phyloP scores from a whole-genome alignment of 176 grass and related monocot genomes.

The Areca catechu region DNA sequence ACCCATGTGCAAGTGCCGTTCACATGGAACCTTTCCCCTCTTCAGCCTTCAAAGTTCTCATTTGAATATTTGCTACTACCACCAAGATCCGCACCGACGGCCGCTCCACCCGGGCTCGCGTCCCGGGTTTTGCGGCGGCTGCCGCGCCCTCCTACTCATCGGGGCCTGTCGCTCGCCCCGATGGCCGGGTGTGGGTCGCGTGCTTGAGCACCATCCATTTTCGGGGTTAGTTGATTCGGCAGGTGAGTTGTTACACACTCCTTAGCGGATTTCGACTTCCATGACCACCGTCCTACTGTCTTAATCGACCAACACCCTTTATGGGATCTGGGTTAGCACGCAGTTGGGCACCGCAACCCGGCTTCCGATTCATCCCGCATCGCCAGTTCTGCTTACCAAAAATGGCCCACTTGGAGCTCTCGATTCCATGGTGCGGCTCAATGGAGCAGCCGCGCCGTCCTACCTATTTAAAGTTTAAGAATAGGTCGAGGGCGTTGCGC shows the following conservation, averaged over 20 bases:
- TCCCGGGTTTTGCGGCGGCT: conserved; percentile 28
- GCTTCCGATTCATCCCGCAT: conserved; percentile 32
- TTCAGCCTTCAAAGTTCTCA: conserved; percentile 58
- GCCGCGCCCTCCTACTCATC: conserved; percentile 11
- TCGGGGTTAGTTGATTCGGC: too few relatives aligned
- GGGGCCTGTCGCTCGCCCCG: too few relatives aligned
- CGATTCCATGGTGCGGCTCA: conserved; percentile 1
- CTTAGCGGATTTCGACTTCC: too few relatives aligned
- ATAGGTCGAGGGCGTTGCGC: conserved; percentile 49
- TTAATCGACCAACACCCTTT: too few relatives aligned
- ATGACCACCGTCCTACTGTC: too few relatives aligned
- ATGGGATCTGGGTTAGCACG: conserved; percentile 14
- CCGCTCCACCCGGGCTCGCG: conserved; percentile 36
- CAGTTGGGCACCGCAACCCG: conserved; percentile 28
- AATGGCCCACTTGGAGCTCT: conserved; percentile 8
- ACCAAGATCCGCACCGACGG: conserved; percentile 55
- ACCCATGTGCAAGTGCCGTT: conserved; percentile 67
- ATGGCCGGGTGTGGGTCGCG: too few relatives aligned
- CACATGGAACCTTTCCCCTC: conserved; percentile 78
- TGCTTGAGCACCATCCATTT: too few relatives aligned
- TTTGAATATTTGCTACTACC: conserved; percentile 69
- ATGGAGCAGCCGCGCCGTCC: too few relatives aligned
- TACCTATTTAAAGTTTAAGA: conserved; percentile 21
- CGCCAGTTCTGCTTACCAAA: conserved; percentile 15
- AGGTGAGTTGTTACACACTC: too few relatives aligned